Evolutionary conservation across 768 basidiomycete species (phyloP), one percentile per base, ranked within the genome.

Genomic region (Butyriboletus loyo): DNA sequence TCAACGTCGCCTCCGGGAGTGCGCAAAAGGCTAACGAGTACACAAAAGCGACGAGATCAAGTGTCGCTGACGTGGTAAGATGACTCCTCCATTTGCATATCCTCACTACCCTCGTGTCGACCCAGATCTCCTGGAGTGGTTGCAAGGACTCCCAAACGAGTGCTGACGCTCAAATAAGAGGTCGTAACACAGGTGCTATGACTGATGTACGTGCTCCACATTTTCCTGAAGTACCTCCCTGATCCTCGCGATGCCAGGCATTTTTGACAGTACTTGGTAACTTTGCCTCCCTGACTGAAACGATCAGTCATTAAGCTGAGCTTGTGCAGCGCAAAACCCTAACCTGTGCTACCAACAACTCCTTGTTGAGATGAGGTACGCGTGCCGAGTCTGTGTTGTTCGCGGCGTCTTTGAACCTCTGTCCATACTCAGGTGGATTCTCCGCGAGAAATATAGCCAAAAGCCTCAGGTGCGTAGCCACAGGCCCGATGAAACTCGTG

Each of bases 101-200:
- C 14, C 36, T 52, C 25, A 46, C 24, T 22, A 21, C 40, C 15
- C 17, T 25, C 7, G 44, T 34, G 30, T 27, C 13, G 8, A 36
- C 50, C 1, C 15, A 90, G 88, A 86, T 90, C n/a, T 86, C 85
- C n/a, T 90, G 84, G 80, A 87, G 86, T 63, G 89, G 87, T 25
- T 89, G 88, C 67, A 87, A 86, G 56, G 89, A 90, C 65, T 76
- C 82, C 15, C 87, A 90, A 66, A 90, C 87, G n/a, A 89, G 87
- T 59, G 88, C 88, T 17, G 89, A 91, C 62, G 81, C 87, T 4
- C 72, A 75, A 37, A 85, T 89, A 64, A 73, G 77, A 11, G 87
- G 86, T 4, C 68, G 77, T 28, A 86, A 81, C 8, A 85, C 84
- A 6, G 89, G 89, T 42, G 89, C 89, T 7, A 91, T 91, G 89